Evolutionary conservation across 176 grass and related monocot species (phyloP).

Genomic region (Aegilops sharonensis): DNA sequence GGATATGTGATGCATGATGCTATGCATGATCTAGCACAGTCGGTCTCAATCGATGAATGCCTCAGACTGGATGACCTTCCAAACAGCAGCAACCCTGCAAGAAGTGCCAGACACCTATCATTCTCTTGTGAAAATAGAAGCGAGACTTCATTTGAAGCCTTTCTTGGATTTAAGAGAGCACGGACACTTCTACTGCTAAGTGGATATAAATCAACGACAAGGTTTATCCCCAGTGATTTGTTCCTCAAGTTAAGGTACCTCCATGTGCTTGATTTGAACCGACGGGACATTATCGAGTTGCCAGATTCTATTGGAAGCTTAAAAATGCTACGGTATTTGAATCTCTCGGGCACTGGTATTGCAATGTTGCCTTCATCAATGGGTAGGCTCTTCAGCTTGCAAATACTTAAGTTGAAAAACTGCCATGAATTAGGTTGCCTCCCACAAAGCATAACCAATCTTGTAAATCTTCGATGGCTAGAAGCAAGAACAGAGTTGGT

Average conservation of each 20-base stretch:
- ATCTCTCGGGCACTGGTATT: slow-evolving; percentile 54
- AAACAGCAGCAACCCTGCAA: slow-evolving; percentile 7
- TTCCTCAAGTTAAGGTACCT: slow-evolving; percentile 53
- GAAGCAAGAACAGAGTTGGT: slow-evolving; percentile 54
- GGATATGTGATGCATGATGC: slow-evolving; percentile 83
- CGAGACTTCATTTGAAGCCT: slow-evolving; percentile 39
- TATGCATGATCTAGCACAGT: slow-evolving; percentile 77
- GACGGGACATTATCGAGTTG: slow-evolving; percentile 53
- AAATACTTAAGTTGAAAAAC: slow-evolving; percentile 54
- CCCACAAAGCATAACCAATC: slow-evolving; percentile 51
- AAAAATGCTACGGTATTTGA: slow-evolving; percentile 73
- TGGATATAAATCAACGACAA: slow-evolving; percentile 58
- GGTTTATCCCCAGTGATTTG: slow-evolving; percentile 42
- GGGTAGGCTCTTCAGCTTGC: slow-evolving; percentile 52
- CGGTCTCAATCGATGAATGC: slow-evolving; percentile 57
- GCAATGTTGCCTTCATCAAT: slow-evolving; percentile 51
- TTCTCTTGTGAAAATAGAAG: slow-evolving; percentile 60
- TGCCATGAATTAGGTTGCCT: slow-evolving; percentile 45
- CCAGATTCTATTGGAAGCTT: slow-evolving; percentile 67
- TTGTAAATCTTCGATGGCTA: slow-evolving; percentile 60
- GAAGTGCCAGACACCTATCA: slow-evolving; percentile 52
- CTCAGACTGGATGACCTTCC: slow-evolving; percentile 40
- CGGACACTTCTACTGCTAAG: slow-evolving; percentile 55
- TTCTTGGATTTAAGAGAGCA: slow-evolving; percentile 52
- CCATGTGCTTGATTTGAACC: slow-evolving; percentile 53